Evolutionary conservation across 495 filamentous ascomycete genomes (phyloP), one percentile per base, ranked within the genome.

Genomic region (Penicillium paradoxum): DNA sequence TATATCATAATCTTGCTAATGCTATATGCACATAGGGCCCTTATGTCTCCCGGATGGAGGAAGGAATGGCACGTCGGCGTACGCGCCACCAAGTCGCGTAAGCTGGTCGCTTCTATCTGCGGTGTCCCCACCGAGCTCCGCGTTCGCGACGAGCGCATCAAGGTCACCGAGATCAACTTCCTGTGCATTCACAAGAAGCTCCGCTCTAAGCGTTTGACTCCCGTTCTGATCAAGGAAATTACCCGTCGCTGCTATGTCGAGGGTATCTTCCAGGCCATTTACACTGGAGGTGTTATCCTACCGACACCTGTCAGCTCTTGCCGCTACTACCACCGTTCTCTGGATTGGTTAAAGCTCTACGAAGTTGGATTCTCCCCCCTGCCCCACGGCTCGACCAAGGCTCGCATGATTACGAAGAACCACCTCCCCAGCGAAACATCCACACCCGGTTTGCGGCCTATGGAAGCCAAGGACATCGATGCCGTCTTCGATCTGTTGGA

Each of bases 101-200:
- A 88, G 60, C 79, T 98, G 14, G 90, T 96, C 49, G 93, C 90
- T 41, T 97, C 96, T 66, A 97, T 98, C 53, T 92, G 88, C 38
- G 93, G 89, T 57, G 86, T 96, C 7, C 93, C 95, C 1, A 83
- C 89, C 38, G 77, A 82, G 41, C 71, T 97, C 24, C 88, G 87
- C 43, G 85, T 97, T 18, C 88, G 91, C 24, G 75, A 83, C 41
- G 87, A 87, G 43, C 71, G 78, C 41, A 68, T 97, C 58, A 83
- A 83, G 46, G 83, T 85, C 49, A 91, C 87, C 29, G 93, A 98
- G 66, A 91, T 97, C 72, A 97, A 98, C 73, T 97, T 96, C 76
- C 86, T 98, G 46, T 95, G 90, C 66, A 83, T 97, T 55, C 95
- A 97, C 78, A 97, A 96, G 77, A 97, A 97, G 71, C 83, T 98